These are phyloP conservation scores for Ustilago sp. DNA, from an alignment of 1,284 basidiomycete species.

Conservation along the genomic window DNA sequence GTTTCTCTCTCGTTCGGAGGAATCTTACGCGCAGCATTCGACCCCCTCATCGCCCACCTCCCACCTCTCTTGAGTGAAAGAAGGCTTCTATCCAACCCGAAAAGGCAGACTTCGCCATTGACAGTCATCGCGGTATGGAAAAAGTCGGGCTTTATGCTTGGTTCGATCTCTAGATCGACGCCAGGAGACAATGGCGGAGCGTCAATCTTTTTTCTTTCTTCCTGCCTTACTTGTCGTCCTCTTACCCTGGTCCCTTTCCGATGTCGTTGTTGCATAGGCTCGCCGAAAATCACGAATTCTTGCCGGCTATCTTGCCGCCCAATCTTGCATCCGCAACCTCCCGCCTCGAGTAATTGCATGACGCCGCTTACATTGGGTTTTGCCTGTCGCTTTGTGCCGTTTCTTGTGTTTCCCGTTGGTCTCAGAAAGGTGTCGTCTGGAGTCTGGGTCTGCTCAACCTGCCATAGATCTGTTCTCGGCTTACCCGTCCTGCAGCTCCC, in stretches of 20 bases:
- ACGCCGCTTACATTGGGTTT: too few species aligned
- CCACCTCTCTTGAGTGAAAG: not conserved
- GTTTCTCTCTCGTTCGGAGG: slow-evolving; percentile 18
- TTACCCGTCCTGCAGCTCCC: not conserved
- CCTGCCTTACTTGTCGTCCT: not conserved
- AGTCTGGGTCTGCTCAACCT: not conserved
- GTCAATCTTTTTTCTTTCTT: slow-evolving; percentile 1
- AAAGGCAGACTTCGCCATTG: not conserved
- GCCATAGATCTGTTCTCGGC: not conserved
- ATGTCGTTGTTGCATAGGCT: not conserved
- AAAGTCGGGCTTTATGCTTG: slow-evolving; percentile 6
- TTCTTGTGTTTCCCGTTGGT: not conserved
- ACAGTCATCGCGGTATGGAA: slow-evolving; percentile 12
- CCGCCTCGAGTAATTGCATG: not conserved
- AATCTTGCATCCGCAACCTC: not conserved
- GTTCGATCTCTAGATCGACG: slow-evolving; percentile 6
- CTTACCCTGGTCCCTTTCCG: not conserved
- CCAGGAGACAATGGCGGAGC: slow-evolving; percentile 17
- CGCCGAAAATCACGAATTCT: not conserved
- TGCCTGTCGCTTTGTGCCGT: slow-evolving; percentile 15
- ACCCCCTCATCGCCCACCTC: not conserved
- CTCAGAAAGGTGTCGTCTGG: not conserved
- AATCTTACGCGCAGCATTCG: slow-evolving; percentile 23
- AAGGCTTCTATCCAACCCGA: too few species aligned
- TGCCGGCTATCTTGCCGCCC: slow-evolving; percentile 18